Base-by-base conservation (phyloP, 2,329 filamentous ascomycete genomes). In the Sarocladiaceae sp. region DNA sequence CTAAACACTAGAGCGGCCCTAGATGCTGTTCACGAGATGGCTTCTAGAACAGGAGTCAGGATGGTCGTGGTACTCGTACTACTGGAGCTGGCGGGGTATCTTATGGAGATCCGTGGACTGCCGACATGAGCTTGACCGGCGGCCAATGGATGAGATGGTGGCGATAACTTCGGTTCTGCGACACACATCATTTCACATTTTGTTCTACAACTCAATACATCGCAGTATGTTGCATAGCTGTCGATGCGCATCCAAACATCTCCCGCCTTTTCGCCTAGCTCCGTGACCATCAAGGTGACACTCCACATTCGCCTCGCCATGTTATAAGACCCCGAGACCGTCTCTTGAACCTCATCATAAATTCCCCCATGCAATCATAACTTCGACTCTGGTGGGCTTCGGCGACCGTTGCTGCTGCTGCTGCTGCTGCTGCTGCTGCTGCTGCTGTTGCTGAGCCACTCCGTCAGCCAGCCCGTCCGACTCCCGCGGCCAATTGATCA, bases 381-480 rank as follows among this genome's bases (percentile, higher is more conserved):
- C 37, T 41, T 41, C 37, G 37, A 41, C 19, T 11, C 37, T 9
- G 37, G 37, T 15, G 20, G 37, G 9, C 19, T 41, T 41, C 37
- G 37, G 11, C 37, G 37, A 26, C 19, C 34, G 34, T n/a, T n/a
- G n/a, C 15, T 20, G 12, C 26, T 21, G 34, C 34, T 39, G 7
- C n/a, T 41, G 37, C 19, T 29, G 7, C 26, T 29, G 23, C 6
- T 4, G 24, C 37, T 41, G n/a, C 23, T 41, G 37, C 19, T 41
- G 23, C 37, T 41, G 23, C 37, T 29, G 26, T 21, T 27, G 15
- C 37, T 6, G 15, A 39, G 29, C n/a, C n/a, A 39, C n/a, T 29
- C 37, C 37, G 37, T 41, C 37, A 41, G 37, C 37, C 37, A 27
- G 23, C 37, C 19, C 23, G 23, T 41, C 37, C 13, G n/a, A 29